These are phyloP conservation scores for Fusarium sp. DNA, from an alignment of 2,329 filamentous ascomycete genomes.

Conservation along the genomic window DNA sequence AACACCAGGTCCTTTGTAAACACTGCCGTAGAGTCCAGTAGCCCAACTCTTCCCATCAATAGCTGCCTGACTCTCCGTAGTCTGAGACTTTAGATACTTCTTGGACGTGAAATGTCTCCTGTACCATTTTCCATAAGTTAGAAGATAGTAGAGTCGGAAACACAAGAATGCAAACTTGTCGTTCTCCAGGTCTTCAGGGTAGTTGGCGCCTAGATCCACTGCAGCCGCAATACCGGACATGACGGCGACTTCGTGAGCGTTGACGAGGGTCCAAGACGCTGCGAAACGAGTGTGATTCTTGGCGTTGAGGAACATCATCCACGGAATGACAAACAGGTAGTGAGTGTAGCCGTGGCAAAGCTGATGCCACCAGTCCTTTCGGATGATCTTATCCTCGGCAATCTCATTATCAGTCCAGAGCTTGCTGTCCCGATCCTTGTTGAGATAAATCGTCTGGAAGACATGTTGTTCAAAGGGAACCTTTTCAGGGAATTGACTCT, in stretches of 20 bases:
- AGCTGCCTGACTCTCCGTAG: constrained; percentile 49
- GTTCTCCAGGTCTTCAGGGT: constrained; percentile 62
- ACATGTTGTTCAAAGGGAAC: constrained; percentile 44
- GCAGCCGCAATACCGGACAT: constrained; percentile 28
- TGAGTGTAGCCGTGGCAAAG: constrained; percentile 23
- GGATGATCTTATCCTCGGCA: constrained; percentile 22
- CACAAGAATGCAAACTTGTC: constrained; percentile 68
- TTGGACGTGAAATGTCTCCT: constrained; percentile 46
- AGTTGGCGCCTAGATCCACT: constrained; percentile 11
- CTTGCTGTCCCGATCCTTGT: constrained; percentile 42
- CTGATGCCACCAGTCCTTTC: constrained; percentile 32
- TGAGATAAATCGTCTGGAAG: constrained; percentile 65
- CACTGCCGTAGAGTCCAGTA: constrained; percentile 65
- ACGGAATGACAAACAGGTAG: constrained; percentile 14
- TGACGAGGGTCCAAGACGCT: constrained; percentile 17
- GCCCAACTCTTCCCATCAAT: constrained; percentile 63
- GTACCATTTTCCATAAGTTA: constrained; percentile 71
- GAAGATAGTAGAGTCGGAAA: constrained; percentile 69
- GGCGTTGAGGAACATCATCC: constrained; percentile 31
- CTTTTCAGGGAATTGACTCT: constrained; percentile 31
- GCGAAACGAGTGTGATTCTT: constrained; percentile 29
- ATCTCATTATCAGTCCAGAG: constrained; percentile 25
- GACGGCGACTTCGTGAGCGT: constrained; percentile 11
- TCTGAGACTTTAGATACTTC: constrained; percentile 7
- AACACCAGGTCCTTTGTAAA: constrained; percentile 68